Evolutionary conservation across 805 yeast genomes (phyloP).

Genomic region (Saccharomyces mikatae): DNA sequence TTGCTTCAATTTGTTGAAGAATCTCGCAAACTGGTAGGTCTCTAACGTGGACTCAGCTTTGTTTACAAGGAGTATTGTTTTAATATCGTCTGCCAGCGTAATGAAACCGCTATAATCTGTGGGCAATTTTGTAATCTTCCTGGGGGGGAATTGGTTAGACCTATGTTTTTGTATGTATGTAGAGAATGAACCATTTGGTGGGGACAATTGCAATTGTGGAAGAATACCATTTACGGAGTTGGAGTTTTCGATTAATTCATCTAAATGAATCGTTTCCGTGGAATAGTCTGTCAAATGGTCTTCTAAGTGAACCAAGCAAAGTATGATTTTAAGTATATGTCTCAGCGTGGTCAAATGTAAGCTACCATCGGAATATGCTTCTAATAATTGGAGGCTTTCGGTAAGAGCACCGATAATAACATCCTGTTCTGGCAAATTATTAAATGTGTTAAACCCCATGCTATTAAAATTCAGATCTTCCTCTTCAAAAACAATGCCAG

Average conservation of each 20-base stretch:
- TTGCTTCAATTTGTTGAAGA: conserved; percentile 30
- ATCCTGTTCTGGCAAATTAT: conserved; percentile 15
- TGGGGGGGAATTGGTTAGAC: conserved; percentile 43
- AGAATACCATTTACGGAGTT: not conserved
- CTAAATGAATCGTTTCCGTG: conserved; percentile 9
- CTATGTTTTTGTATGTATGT: conserved; percentile 40
- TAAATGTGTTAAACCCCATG: conserved; percentile 44
- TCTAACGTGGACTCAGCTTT: conserved; percentile 28
- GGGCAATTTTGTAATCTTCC: conserved; percentile 25
- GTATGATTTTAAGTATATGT: conserved; percentile 27
- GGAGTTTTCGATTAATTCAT: conserved; percentile 10
- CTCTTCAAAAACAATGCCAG: conserved; percentile 62
- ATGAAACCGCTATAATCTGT: conserved; percentile 24
- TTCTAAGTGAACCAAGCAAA: conserved; percentile 26
- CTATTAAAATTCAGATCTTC: conserved; percentile 64
- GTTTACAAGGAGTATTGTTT: conserved; percentile 29
- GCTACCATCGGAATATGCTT: not conserved
- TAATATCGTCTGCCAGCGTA: conserved; percentile 34
- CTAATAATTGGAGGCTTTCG: conserved; percentile 8
- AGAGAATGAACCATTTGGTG: conserved; percentile 35
- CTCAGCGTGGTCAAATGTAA: conserved; percentile 6
- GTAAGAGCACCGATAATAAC: conserved; percentile 27
- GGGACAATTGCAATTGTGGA: not conserved
- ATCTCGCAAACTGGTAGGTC: conserved; percentile 26
- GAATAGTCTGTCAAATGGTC: conserved; percentile 9